phyloP scores from a whole-genome alignment of 371 early-diverging fungal species.

The Amoeboaphelidium protococcarum region DNA sequence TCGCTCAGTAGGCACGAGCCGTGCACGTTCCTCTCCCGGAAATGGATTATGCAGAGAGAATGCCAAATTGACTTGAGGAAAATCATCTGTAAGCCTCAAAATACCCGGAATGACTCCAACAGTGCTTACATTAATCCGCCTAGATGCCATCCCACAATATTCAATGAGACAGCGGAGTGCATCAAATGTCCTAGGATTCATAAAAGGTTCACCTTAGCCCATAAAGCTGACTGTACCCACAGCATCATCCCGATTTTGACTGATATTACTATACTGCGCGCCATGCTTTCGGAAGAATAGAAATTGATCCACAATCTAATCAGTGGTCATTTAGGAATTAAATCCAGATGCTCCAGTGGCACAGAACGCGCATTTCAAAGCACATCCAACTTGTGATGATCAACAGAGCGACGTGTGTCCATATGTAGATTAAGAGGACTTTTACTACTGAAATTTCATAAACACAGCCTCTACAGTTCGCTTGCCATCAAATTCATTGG shows the following conservation, averaged over 20 bases:
- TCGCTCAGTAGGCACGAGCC: not conserved
- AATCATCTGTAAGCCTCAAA: not conserved
- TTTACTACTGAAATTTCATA: too few relatives aligned
- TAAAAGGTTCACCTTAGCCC: not conserved
- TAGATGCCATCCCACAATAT: not conserved
- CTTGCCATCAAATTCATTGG: too few relatives aligned
- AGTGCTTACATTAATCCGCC: not conserved
- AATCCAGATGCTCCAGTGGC: not conserved
- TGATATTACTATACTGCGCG: too few relatives aligned
- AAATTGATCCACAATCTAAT: not conserved
- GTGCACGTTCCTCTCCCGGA: not conserved
- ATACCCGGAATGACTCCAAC: not conserved
- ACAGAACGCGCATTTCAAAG: not conserved
- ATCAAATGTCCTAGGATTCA: not conserved
- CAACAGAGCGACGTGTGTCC: not conserved
- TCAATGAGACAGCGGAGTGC: not conserved
- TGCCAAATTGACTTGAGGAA: not conserved
- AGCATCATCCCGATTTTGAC: not conserved
- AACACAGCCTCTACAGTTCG: too few relatives aligned
- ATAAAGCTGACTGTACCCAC: not conserved
- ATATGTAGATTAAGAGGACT: too few relatives aligned
- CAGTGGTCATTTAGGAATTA: not conserved
- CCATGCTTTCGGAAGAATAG: not conserved
- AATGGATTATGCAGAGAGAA: not conserved
- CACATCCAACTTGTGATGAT: not conserved